Conservation (phyloP, 805 yeast species). For the Yamadazyma laniorum region DNA sequence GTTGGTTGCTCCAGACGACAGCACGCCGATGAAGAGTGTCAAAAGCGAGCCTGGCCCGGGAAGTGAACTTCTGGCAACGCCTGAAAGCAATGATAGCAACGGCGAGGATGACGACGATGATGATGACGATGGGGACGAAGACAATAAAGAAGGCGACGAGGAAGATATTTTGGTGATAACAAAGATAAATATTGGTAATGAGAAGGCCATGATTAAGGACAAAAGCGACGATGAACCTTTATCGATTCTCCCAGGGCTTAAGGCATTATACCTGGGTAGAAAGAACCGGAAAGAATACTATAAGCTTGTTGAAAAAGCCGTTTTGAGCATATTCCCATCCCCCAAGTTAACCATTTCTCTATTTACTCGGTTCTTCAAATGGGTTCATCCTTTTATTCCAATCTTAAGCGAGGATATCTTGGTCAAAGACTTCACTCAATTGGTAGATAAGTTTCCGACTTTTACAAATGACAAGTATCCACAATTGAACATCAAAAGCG, state of each 20-base stretch:
- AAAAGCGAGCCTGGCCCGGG: not conserved
- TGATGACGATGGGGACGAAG: constrained; percentile 14
- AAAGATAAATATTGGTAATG: constrained; percentile 19
- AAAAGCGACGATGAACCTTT: constrained; percentile 5
- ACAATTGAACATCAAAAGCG: constrained; percentile 24
- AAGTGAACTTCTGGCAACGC: no score
- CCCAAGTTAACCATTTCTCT: constrained; percentile 24
- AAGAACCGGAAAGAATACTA: constrained; percentile 24
- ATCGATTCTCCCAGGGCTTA: constrained; percentile 21
- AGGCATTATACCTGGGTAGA: constrained; percentile 20
- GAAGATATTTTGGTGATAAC: constrained; percentile 32
- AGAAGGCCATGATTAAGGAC: constrained; percentile 5
- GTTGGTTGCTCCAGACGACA: not conserved
- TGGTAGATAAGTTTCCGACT: constrained; percentile 25
- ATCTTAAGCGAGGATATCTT: constrained; percentile 30
- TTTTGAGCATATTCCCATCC: constrained; percentile 31
- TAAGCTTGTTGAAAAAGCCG: constrained; percentile 24
- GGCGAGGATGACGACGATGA: constrained; percentile 13
- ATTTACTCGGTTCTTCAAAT: constrained; percentile 33
- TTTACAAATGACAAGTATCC: constrained; percentile 18
- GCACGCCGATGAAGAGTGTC: not conserved
- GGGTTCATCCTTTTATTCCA: constrained; percentile 41
- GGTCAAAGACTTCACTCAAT: constrained; percentile 22
- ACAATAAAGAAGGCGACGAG: constrained; percentile 20
- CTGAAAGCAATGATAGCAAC: constrained; percentile 9